Base-by-base conservation (phyloP, 2,329 filamentous ascomycete genomes). In the Thelonectria rubi region DNA sequence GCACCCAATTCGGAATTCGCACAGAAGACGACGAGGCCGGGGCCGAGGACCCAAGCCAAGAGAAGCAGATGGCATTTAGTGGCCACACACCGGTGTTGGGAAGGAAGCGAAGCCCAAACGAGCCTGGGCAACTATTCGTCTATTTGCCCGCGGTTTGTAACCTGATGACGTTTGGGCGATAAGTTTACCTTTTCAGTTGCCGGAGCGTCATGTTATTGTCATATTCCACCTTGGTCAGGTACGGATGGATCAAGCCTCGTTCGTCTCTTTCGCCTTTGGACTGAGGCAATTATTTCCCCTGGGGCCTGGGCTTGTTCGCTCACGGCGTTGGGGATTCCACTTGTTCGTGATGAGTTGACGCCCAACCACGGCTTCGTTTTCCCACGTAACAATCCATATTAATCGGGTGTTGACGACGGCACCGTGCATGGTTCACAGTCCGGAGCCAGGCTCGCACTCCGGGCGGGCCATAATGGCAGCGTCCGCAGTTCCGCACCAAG, bases 1-100 rank as follows among this genome's bases (percentile, higher is more conserved):
- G 59, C 61, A 65, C 69, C 67, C 67, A 52, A 71, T 71, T 62
- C 40, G 69, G 69, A 68, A 71, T 57, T 59, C 56, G 47, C 40
- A 57, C 48, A 53, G 48, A 47, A 45, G 42, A 26, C 47, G 51
- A 56, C 21, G 21, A 59, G 34, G 52, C 49, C 55, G 46, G 51
- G 51, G 42, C 32, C 32, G 46, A 43, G 30, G 59, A 54, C 34
- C 47, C 47, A 60, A 48, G 34, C 48, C 42, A 30, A 30, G 26
- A 30, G 4, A 9, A 30, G 26, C 52, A 60, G 21, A 52, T 55
- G 52, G 40, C 52, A 60, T 42, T 51, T 52, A 20, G 52, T 56
- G 55, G 39, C 48, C 58, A 56, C 58, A 56, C 58, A 52, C 58
- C 58, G 53, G 54, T 61, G 18, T 61, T 61, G 53, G 24, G 32